Evolutionary conservation across 2,329 filamentous ascomycete species (phyloP).

Genomic region (Hymenoscyphus fructigenus): DNA sequence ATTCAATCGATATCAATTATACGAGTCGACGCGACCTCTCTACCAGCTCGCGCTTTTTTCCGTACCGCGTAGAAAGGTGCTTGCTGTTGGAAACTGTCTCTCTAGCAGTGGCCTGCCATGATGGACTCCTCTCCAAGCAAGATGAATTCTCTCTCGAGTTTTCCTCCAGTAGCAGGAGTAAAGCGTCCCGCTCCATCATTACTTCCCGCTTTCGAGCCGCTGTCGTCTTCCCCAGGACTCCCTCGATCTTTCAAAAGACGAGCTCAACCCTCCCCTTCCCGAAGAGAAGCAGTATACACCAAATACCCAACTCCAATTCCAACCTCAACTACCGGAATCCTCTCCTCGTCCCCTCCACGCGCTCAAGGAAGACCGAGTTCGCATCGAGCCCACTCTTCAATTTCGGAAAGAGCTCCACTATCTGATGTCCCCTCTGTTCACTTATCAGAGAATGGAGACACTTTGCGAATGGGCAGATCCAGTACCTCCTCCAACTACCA

Average conservation of each 20-base stretch:
- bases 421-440: slow-evolving; percentile 79
- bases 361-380: slow-evolving; percentile 50
- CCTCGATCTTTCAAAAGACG: slow-evolving; percentile 70
- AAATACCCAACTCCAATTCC: slow-evolving; percentile 93
- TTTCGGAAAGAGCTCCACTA: slow-evolving; percentile 76
- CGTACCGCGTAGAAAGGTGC: slow-evolving; percentile 13
- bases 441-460: slow-evolving; percentile 77
- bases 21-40: slow-evolving; percentile 9
- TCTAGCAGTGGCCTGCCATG: slow-evolving; percentile 30
- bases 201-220: slow-evolving; percentile 75
- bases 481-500: slow-evolving; percentile 96
- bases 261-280: slow-evolving; percentile 46
- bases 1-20: slow-evolving; percentile 12
- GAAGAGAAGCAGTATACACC: slow-evolving; percentile 32
- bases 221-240: slow-evolving; percentile 74
- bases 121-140: slow-evolving; percentile 39
- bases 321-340: slow-evolving; percentile 88
- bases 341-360: slow-evolving; percentile 79
- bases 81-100: not conserved
- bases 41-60: slow-evolving; percentile 17
- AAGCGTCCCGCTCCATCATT: slow-evolving; percentile 67
- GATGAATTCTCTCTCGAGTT: slow-evolving; percentile 30
- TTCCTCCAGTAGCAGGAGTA: slow-evolving; percentile 42
- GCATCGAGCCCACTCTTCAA: slow-evolving; percentile 60
- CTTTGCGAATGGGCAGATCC: slow-evolving; percentile 84